Conservation (phyloP, 352 stramenopile species). For the Phytopythium ostracodes region DNA sequence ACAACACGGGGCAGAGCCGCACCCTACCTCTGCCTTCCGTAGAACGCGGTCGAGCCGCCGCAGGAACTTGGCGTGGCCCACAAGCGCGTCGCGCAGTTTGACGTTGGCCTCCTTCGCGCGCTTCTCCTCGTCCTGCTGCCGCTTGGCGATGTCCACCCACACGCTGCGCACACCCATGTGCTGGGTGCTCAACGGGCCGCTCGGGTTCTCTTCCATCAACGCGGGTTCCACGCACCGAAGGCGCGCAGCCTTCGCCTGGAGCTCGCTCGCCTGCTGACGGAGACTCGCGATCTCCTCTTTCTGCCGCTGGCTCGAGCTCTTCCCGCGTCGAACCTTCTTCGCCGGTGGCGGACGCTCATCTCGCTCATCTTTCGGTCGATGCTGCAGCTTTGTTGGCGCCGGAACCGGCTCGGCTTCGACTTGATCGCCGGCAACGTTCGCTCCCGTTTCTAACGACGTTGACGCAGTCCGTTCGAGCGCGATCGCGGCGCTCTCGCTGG, state of each 20-base stretch:
- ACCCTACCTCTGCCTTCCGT: conserved; percentile 23
- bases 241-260: conserved; percentile 12
- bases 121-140: conserved; percentile 23
- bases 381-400: background rate
- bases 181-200: background rate
- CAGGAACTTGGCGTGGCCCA: conserved; percentile 26
- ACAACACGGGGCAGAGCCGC: too few species aligned
- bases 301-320: conserved; percentile 33
- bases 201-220: background rate
- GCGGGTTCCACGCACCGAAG: background rate
- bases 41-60: conserved; percentile 32
- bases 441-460: background rate
- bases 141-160: conserved; percentile 32
- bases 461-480: background rate
- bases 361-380: background rate
- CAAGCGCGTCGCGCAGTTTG: conserved; percentile 32
- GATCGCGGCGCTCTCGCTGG: background rate
- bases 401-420: background rate
- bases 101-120: conserved; percentile 33
- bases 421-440: background rate
- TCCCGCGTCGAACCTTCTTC: conserved; percentile 23
- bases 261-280: conserved; percentile 13
- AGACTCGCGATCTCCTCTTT: conserved; percentile 31
- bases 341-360: conserved; percentile 3
- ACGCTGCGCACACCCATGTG: background rate